These are phyloP conservation scores for Cadophora sp. DNA, from an alignment of 2,329 filamentous ascomycete genomes.

Conservation along the genomic window DNA sequence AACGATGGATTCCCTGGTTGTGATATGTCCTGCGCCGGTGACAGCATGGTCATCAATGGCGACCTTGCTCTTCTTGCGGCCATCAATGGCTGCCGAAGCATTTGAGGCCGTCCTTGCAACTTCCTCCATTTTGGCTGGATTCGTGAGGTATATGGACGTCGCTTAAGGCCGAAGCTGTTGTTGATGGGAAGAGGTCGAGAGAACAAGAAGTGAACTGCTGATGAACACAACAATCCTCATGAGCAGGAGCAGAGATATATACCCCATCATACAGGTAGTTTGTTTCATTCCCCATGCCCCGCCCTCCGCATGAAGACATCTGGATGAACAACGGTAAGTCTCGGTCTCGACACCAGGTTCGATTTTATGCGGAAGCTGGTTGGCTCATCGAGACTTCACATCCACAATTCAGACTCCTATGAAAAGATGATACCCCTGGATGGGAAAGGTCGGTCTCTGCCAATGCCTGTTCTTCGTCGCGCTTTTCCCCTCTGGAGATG, in stretches of 20 bases:
- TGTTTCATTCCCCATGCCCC: slow-evolving; percentile 15
- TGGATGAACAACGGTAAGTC: slow-evolving; percentile 12
- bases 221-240: neutral
- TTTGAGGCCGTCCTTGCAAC: neutral
- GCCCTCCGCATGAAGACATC: slow-evolving; percentile 3
- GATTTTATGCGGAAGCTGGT: neutral
- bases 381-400: neutral
- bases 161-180: neutral
- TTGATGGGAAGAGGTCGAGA: neutral
- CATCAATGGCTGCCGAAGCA: slow-evolving; percentile 3
- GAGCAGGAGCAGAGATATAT: slow-evolving; percentile 9
- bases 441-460: slow-evolving; percentile 4
- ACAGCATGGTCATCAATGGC: slow-evolving; percentile 66
- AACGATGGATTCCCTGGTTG: slow-evolving; percentile 69
- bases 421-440: neutral
- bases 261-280: slow-evolving; percentile 8
- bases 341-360: slow-evolving; percentile 1
- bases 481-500: slow-evolving; percentile 10
- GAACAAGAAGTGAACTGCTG: slow-evolving; percentile 6
- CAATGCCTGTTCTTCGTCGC: neutral
- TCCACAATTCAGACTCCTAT: slow-evolving; percentile 6
- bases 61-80: slow-evolving; percentile 5
- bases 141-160: neutral
- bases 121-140: slow-evolving; percentile 1
- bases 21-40: slow-evolving; percentile 65